Evolutionary conservation across 2,329 filamentous ascomycete genomes (phyloP).

Genomic region (Sarocladium kiliense): DNA sequence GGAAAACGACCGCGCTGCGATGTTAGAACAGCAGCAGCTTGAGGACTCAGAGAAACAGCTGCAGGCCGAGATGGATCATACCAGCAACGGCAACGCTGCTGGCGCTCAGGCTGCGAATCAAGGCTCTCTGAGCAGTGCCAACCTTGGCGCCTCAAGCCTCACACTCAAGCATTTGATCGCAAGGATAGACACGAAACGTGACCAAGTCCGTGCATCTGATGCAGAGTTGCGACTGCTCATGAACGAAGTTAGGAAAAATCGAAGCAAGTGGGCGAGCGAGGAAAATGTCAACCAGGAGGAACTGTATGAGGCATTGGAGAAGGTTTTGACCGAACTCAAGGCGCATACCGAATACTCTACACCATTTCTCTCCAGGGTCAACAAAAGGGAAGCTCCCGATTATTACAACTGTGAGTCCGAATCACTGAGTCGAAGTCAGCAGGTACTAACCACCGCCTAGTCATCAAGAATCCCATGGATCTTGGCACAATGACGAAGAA

Average conservation of each 20-base stretch:
- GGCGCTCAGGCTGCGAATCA: conserved; percentile 60
- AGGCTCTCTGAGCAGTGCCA: conserved; percentile 86
- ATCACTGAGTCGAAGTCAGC: neutral
- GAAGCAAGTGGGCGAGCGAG: conserved; percentile 98
- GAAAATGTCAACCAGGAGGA: conserved; percentile 97
- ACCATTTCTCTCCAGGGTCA: conserved; percentile 90
- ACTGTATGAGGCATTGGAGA: conserved; percentile 92
- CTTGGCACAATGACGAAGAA: conserved; percentile 98
- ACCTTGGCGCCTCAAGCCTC: conserved; percentile 90
- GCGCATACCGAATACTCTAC: conserved; percentile 96
- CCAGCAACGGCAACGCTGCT: conserved; percentile 44
- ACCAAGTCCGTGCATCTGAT: conserved; percentile 86
- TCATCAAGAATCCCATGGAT: conserved; percentile 97
- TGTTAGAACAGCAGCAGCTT: conserved; percentile 95
- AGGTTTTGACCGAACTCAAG: conserved; percentile 94
- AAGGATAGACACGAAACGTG: conserved; percentile 87
- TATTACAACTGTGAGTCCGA: conserved; percentile 75
- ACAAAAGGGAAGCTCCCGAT: conserved; percentile 94
- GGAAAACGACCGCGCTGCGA: conserved; percentile 90
- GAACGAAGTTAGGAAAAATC: conserved; percentile 95
- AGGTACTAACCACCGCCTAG: conserved; percentile 36
- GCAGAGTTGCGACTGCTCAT: conserved; percentile 87
- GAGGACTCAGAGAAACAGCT: conserved; percentile 96
- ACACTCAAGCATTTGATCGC: conserved; percentile 97
- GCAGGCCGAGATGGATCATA: conserved; percentile 86